These are phyloP conservation scores for Solioccasus polychromus DNA, from an alignment of 768 basidiomycete genomes.

Conservation along the genomic window DNA sequence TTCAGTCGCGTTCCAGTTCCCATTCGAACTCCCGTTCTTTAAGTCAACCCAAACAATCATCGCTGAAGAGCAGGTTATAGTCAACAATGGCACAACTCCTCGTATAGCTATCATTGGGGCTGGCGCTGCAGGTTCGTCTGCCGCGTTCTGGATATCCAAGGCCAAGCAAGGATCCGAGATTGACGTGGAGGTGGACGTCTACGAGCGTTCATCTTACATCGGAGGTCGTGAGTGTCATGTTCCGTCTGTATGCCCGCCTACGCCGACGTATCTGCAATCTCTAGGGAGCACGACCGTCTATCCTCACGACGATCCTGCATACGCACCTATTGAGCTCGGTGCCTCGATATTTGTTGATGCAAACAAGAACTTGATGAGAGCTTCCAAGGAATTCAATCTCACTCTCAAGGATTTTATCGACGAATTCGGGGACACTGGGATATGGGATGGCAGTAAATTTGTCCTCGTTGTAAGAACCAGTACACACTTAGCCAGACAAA, in stretches of 20 bases:
- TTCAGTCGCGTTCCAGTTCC: slow-evolving; percentile 39
- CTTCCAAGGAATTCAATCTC: slow-evolving; percentile 77
- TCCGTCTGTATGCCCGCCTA: background rate
- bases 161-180: slow-evolving; percentile 68
- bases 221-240: slow-evolving; percentile 72
- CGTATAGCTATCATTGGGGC: slow-evolving; percentile 88
- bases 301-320: slow-evolving; percentile 58
- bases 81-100: slow-evolving; percentile 36
- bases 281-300: slow-evolving; percentile 76
- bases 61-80: slow-evolving; percentile 16
- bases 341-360: slow-evolving; percentile 82
- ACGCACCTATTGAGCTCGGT: slow-evolving; percentile 75
- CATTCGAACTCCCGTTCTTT: slow-evolving; percentile 59
- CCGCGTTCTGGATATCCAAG: slow-evolving; percentile 81
- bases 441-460: slow-evolving; percentile 84
- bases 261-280: slow-evolving; percentile 2
- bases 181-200: slow-evolving; percentile 78
- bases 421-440: slow-evolving; percentile 48
- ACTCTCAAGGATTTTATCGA: slow-evolving; percentile 50
- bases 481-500: background rate
- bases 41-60: slow-evolving; percentile 31
- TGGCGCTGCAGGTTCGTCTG: slow-evolving; percentile 82
- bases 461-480: slow-evolving; percentile 52
- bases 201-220: slow-evolving; percentile 71
- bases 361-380: slow-evolving; percentile 73